Base-by-base conservation (phyloP, 2,329 filamentous ascomycete species). In the Cercospora sp. region DNA sequence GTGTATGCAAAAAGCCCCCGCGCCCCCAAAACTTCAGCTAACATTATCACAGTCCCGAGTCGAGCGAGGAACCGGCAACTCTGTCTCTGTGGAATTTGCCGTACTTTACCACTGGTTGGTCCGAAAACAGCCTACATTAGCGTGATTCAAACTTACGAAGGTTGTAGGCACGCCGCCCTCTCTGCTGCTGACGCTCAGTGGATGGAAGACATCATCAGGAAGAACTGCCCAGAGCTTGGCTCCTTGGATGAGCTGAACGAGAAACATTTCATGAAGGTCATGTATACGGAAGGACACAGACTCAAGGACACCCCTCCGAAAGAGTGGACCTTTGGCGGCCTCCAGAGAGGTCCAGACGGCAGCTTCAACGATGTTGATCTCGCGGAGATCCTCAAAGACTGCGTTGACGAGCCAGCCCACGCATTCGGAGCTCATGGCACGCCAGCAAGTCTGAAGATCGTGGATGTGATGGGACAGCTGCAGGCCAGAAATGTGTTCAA, bases 381-480 rank as follows among this genome's bases (percentile, higher is more conserved):
- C 18, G 82, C 79, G 9, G 77, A 82, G 20, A 76, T 84, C 60
- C 77, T 83, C 73, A 83, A 82, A 66, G 76, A 78, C 68, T 82
- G 81, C 26, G 79, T 85, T 60, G 82, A 85, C 60, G 83, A 85
- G 65, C 79, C 82, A 3, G 82, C 82, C 0, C 82, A 84, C 71
- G 82, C 82, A 1, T 86, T 86, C 73, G 84, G 84, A 13, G 80
- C 84, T 2, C 80, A 84, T 71, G 80, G 82, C 10, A 81, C 83
- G 2, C 83, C 84, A 0, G 78, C 78, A 3, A 82, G 81, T 68
- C 71, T 85, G 72, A 82, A 82, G 61, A 77, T 81, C 16, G 80
- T 86, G 31, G 83, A 85, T 65, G 77, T 85, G 33, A 79, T 86
- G 71, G 82, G 83, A 1, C 82, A 83, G 64, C 69, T 81, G 13